Conservation (phyloP, 208 protist genomes). For the Trypanosoma vivax region DNA sequence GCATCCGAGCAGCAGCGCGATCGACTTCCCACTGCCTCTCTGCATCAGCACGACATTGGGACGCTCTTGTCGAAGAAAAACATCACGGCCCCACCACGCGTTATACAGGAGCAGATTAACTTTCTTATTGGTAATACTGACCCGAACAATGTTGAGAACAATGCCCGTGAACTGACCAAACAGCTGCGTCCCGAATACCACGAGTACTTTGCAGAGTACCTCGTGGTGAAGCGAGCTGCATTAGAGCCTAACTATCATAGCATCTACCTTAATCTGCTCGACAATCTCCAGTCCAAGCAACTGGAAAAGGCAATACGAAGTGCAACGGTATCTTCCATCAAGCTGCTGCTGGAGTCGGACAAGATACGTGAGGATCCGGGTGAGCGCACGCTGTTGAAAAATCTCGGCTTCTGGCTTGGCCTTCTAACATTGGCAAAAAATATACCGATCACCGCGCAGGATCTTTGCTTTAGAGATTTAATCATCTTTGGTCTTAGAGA, state of each 20-base stretch:
- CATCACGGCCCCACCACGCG: slow-evolving; percentile 72
- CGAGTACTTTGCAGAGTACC: slow-evolving; percentile 94
- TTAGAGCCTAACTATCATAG: slow-evolving; percentile 97
- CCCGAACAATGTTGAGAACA: slow-evolving; percentile 74
- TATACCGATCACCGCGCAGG: slow-evolving; percentile 93
- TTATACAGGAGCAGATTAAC: slow-evolving; percentile 90
- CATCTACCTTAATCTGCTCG: slow-evolving; percentile 88
- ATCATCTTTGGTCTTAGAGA: slow-evolving; percentile 92
- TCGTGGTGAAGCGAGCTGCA: slow-evolving; percentile 97
- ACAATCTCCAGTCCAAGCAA: slow-evolving; percentile 66
- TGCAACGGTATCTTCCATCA: slow-evolving; percentile 82
- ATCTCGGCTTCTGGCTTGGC: slow-evolving; percentile 97
- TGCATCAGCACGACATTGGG: slow-evolving; percentile 85
- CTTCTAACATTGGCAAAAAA: slow-evolving; percentile 96
- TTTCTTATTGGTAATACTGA: slow-evolving; percentile 91
- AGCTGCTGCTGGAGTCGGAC: slow-evolving; percentile 88
- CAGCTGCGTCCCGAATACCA: slow-evolving; percentile 82
- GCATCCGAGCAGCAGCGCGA: slow-evolving; percentile 31
- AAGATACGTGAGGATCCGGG: slow-evolving; percentile 87
- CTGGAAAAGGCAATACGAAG: slow-evolving; percentile 79
- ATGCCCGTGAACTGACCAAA: slow-evolving; percentile 68
- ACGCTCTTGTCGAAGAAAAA: slow-evolving; percentile 65
- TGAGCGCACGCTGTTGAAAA: slow-evolving; percentile 96
- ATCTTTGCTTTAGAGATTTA: slow-evolving; percentile 94
- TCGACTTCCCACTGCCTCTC: slow-evolving; percentile 32